These are phyloP conservation scores for Calonectria pauciramosa DNA, from an alignment of 2,329 filamentous ascomycete species.

Conservation along the genomic window DNA sequence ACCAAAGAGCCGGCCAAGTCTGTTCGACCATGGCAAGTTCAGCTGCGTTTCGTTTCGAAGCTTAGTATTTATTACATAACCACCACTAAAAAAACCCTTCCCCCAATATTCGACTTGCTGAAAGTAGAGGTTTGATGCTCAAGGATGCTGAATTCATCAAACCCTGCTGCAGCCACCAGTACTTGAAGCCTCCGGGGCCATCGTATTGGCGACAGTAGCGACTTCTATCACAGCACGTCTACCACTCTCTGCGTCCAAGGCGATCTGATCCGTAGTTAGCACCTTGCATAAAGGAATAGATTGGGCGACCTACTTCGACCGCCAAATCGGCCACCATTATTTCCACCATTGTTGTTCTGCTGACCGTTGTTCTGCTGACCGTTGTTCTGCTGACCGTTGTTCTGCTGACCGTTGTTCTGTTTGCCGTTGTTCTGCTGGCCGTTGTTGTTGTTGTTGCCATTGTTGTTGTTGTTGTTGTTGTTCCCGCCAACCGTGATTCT, in stretches of 20 bases:
- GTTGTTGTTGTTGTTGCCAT: conserved; percentile 35
- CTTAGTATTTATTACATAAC: background rate
- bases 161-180: background rate
- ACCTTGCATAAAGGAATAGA: background rate
- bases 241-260: background rate
- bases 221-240: background rate
- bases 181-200: background rate
- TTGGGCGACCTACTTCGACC: background rate
- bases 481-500: conserved; percentile 67
- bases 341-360: background rate
- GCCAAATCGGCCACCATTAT: background rate
- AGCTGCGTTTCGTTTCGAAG: background rate
- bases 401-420: conserved; percentile 30
- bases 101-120: background rate
- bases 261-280: background rate
- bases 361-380: background rate
- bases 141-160: background rate
- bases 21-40: background rate
- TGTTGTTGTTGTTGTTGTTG: conserved; percentile 36
- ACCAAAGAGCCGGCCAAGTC: background rate
- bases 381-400: conserved; percentile 9
- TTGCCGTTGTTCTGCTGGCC: conserved; percentile 20
- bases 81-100: background rate
- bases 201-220: background rate
- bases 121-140: background rate